Percentiles rank a stretch among this genome's conserved stretches.
Evolutionary conservation across 352 stramenopile genomes (phyloP).

Genomic region (Phytophthora pluvialis): DNA sequence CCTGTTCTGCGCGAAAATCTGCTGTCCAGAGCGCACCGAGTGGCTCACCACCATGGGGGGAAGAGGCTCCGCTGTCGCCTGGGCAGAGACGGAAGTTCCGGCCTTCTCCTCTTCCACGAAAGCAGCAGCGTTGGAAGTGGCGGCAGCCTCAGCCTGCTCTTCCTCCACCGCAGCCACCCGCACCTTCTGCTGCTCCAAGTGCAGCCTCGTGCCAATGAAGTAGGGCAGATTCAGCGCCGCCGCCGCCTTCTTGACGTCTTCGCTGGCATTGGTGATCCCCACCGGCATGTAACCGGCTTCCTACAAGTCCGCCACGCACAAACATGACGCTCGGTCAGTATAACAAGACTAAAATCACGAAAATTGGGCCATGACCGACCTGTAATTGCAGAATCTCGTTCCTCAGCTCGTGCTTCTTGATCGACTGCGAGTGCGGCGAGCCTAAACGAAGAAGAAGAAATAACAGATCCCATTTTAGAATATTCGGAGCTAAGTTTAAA

Average conservation of each 20-base stretch:
- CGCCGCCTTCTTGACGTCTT: slow-evolving; percentile 82
- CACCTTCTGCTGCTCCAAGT: slow-evolving; percentile 26
- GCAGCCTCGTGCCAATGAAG: slow-evolving; percentile 78
- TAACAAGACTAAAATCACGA: not conserved
- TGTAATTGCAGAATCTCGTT: slow-evolving; percentile 69
- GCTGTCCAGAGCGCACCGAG: slow-evolving; percentile 87
- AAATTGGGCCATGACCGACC: slow-evolving; percentile 26
- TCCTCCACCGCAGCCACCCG: slow-evolving; percentile 6
- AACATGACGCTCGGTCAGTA: not conserved
- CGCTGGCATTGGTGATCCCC: slow-evolving; percentile 85
- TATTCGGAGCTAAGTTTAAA: too few species aligned
- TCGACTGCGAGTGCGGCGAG: slow-evolving; percentile 75
- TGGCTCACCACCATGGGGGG: slow-evolving; percentile 72
- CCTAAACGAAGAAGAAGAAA: slow-evolving; percentile 33
- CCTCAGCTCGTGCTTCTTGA: slow-evolving; percentile 79
- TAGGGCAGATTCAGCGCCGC: slow-evolving; percentile 68
- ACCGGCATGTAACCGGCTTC: slow-evolving; percentile 68
- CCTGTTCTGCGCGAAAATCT: slow-evolving; percentile 84
- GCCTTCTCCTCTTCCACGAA: slow-evolving; percentile 24
- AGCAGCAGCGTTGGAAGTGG: slow-evolving; percentile 2
- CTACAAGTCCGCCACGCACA: slow-evolving; percentile 19
- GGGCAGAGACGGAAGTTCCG: slow-evolving; percentile 3
- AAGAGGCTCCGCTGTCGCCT: slow-evolving; percentile 14
- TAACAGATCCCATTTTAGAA: not conserved
- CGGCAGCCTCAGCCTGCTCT: not conserved